Evolutionary conservation across 768 basidiomycete species (phyloP), one percentile per base, ranked within the genome.

Genomic region (Serendipita indica): DNA sequence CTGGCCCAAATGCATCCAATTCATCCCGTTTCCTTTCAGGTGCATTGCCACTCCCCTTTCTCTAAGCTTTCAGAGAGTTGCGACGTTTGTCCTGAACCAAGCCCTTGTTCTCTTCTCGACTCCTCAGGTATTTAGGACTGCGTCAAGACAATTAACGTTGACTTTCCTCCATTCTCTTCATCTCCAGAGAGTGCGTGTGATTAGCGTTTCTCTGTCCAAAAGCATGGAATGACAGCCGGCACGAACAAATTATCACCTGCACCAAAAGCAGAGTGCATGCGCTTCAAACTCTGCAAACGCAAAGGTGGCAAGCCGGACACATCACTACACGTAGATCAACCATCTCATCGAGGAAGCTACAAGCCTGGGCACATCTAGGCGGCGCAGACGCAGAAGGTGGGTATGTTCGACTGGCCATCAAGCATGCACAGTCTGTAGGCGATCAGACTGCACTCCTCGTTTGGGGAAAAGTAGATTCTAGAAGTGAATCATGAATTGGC

Each of bases 111-210:
- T 74, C 0, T 65, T 75, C 41, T 71, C 73, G 1, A 67, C 74
- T 1, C 76, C 77, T 16, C 66, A 68, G 10, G 74, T 74, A 16
- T 75, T 76, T 58, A 76, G 94, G 7, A 91, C 88, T 0, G 91
- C 89, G 14, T 81, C 89, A 0, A 86, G 98, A 62, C 93, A 96
- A 65, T 91, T 98, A 98, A 68, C 79, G 96, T 27, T 67, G 97
- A 25, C 77, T 88, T 45, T 88, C 84, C 64, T 91, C 91, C 10
- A 86, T 93, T 64, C 75, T 98, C 41, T 97, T 98, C 69, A 75
- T 98, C 5, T 84, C 84, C 33, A 77, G 96, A n/a, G 96, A 99
- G 69, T 94, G 93, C 16, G 78, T 98, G 5, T 77, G 96, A 37
- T 89, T 85, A 67, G 82, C 88, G 3, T 76, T 96, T 3, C 74